Percentiles rank a stretch among this genome's conserved stretches.
Evolutionary conservation across 2,329 filamentous ascomycete species (phyloP).

Genomic region (Botrytis deweyae): DNA sequence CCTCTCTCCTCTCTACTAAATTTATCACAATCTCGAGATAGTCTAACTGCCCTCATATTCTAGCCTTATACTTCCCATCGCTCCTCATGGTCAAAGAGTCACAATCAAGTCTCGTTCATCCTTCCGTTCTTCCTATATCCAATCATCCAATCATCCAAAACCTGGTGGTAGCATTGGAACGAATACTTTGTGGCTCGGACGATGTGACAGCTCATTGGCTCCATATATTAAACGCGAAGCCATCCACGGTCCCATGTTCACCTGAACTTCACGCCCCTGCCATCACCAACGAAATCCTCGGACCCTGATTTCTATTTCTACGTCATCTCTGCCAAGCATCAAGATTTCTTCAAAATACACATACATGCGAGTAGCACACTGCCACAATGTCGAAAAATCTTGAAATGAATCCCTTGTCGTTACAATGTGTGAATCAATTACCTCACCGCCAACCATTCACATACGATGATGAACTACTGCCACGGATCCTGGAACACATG

Average conservation of each 20-base stretch:
- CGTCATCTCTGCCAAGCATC: constrained; percentile 14
- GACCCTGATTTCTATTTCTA: background rate
- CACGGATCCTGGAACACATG: background rate
- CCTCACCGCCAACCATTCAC: constrained; percentile 17
- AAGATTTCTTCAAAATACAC: background rate
- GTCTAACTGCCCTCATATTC: background rate
- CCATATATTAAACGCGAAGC: background rate
- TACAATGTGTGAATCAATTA: background rate
- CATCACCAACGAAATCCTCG: background rate
- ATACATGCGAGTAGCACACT: background rate
- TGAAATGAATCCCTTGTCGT: constrained; percentile 5
- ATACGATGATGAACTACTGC: background rate
- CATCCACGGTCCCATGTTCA: background rate
- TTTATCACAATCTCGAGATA: background rate
- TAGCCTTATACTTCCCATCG: background rate
- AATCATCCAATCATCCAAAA: background rate
- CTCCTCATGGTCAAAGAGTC: background rate
- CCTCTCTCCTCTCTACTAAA: background rate
- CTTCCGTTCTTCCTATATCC: background rate
- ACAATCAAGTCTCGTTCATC: background rate
- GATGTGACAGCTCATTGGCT: constrained; percentile 16
- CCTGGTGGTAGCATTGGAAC: background rate
- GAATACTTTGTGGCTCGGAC: constrained; percentile 3
- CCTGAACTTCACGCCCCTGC: background rate
- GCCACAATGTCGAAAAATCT: background rate